Evolutionary conservation across 805 yeast species (phyloP).

Genomic region (Candida sonorensis): DNA sequence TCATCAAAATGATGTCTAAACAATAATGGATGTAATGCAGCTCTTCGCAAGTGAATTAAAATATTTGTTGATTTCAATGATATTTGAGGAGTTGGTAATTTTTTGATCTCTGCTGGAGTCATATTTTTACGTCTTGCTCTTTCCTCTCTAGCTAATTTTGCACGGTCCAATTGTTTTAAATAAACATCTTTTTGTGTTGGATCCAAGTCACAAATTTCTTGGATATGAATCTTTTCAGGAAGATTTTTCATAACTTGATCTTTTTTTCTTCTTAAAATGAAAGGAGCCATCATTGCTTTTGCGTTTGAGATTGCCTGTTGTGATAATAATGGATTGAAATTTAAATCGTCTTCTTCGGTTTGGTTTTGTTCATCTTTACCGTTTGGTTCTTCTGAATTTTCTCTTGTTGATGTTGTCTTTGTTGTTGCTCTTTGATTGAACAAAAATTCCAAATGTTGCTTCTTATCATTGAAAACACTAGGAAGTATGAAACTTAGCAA

Average conservation of each 20-base stretch:
- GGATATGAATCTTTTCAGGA: constrained; percentile 65
- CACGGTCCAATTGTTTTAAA: constrained; percentile 45
- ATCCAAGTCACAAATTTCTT: constrained; percentile 60
- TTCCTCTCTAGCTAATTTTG: constrained; percentile 34
- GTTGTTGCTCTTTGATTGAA: constrained; percentile 86
- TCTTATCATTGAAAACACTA: constrained; percentile 65
- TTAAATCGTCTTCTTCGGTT: constrained; percentile 32
- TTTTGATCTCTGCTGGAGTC: constrained; percentile 28
- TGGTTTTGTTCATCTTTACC: constrained; percentile 21
- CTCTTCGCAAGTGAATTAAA: constrained; percentile 85
- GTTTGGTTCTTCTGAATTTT: too few relatives aligned
- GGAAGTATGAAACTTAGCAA: constrained; percentile 90
- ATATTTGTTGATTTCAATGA: constrained; percentile 49
- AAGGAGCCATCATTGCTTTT: constrained; percentile 97
- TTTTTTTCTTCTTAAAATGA: constrained; percentile 86
- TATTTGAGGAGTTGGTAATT: constrained; percentile 18
- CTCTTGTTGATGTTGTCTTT: constrained; percentile 28
- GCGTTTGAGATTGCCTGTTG: constrained; percentile 91
- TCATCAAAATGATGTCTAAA: constrained; percentile 65
- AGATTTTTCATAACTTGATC: constrained; percentile 86
- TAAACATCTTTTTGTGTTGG: constrained; percentile 54
- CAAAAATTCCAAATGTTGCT: constrained; percentile 72
- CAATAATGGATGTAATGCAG: constrained; percentile 85
- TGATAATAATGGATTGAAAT: constrained; percentile 74
- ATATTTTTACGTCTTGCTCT: constrained; percentile 36